Base-by-base conservation (phyloP, 176 grass and related monocot species). In the Tillandsia fasciculata region DNA sequence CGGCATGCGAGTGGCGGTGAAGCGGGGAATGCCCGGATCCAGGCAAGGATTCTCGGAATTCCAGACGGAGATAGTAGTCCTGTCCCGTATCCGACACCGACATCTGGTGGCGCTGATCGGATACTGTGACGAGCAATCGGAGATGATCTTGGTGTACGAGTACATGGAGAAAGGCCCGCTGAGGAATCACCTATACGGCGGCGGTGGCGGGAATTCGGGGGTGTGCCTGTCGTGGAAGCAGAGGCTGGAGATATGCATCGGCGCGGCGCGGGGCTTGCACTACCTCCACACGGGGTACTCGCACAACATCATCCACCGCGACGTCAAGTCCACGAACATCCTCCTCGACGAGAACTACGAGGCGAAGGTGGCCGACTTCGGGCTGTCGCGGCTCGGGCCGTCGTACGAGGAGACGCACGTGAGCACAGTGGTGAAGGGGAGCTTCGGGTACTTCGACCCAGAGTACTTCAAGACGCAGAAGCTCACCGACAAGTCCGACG, bases 281-380 rank as follows among this genome's bases (percentile, higher is more conserved):
- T 90, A 90, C 68, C 83, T 90, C 13, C 87, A 90, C 71, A 67
- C 79, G 1, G 79, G 79, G n/a, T 23, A 74, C 69, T 24, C 78
- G 3, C 70, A 85, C 54, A 84, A 77, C 64, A 82, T 89, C 70
- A 85, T 89, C 64, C 86, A 89, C 72, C 78, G 82, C 2, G 86
- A 89, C 52, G 78, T 89, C 29, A 88, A 84, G 69, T 82, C 86
- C 12, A 84, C 81, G 50, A 84, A 84, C 71, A 88, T 88, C 22
- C 67, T 89, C 17, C 76, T 90, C 15, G 83, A 61, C 58, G 56
- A 79, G 52, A 63, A 53, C 64, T 66, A 67, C 66, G 11, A 76
- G 59, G 79, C 79, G 15, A 87, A 87, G 75, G 76, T 87, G 12
- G 56, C 80, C 50, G 84, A 87, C 68, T 83, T 87, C 74, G 84